Base-by-base conservation (phyloP, 345 rosid genomes). In the Citrus glauca region DNA sequence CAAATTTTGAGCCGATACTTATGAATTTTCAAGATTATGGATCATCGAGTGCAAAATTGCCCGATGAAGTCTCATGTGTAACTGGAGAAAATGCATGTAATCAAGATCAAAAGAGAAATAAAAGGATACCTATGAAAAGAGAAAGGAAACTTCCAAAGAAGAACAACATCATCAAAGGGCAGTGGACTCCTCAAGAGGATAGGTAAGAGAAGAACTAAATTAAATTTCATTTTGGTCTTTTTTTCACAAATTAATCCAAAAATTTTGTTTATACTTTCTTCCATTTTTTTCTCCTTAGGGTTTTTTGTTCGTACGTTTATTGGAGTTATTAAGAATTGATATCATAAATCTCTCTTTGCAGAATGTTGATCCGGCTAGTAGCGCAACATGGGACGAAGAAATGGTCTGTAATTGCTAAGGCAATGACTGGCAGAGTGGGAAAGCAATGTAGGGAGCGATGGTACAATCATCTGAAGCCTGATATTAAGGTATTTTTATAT, bases 391-490 rank as follows among this genome's bases (percentile, higher is more conserved):
- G 97, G 63, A 63, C 84, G 9, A 85, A 88, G 63, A 94, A 84
- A 81, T 92, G 98, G 98, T 86, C 97, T 22, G 88, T 82, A 20
- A 88, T 94, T 2, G 93, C 96, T 1, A 85, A 85, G 72, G 82
- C 82, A 79, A 79, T 94, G 42, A 72, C 77, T 1, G 97, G 96
- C 32, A 86, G 97, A 77, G 82, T 89, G 0, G 98, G 98, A 16
- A 94, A 94, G 79, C 97, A 94, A 71, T 94, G 98, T 73, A 82
- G 98, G 65, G 98, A 94, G 70, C 88, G 98, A 82, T 94, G 98
- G 98, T 90, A 90, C 79, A 92, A 92, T 80, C 98, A 94, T 87
- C 66, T 94, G 78, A 88, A 89, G 84, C 93, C 96, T 4, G 89
- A 94, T 72, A 92, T 94, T 73, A 94, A 80, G 98, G 98, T 94